Evolutionary conservation across 2,329 filamentous ascomycete species (phyloP).

Genomic region (Xenoacremonium recifei): DNA sequence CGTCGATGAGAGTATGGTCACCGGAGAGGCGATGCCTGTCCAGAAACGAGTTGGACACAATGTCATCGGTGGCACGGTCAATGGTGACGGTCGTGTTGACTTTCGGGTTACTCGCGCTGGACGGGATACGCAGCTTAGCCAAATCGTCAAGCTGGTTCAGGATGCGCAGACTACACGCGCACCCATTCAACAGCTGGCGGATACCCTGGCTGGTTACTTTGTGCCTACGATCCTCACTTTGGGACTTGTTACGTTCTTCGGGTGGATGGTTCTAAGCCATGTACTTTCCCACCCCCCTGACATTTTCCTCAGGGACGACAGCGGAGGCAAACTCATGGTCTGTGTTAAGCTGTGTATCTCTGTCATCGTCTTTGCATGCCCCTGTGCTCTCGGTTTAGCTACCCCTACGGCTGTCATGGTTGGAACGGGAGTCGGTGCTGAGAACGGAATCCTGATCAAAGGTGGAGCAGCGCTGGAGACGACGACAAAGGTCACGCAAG

Average conservation of each 20-base stretch:
- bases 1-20: slow-evolving; percentile 97
- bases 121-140: slow-evolving; percentile 92
- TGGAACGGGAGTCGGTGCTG: slow-evolving; percentile 92
- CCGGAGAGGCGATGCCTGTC: slow-evolving; percentile 93
- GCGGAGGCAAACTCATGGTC: slow-evolving; percentile 92
- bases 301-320: slow-evolving; percentile 77
- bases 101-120: slow-evolving; percentile 91
- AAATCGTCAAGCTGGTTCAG: slow-evolving; percentile 98
- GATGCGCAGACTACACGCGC: slow-evolving; percentile 93
- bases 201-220: slow-evolving; percentile 89
- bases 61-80: slow-evolving; percentile 92
- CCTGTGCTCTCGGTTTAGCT: slow-evolving; percentile 91
- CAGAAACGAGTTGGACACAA: slow-evolving; percentile 78
- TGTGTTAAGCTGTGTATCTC: slow-evolving; percentile 97
- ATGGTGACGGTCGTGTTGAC: slow-evolving; percentile 86
- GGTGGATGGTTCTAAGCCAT: slow-evolving; percentile 95
- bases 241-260: slow-evolving; percentile 79
- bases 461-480: slow-evolving; percentile 89
- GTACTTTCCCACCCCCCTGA: slow-evolving; percentile 78
- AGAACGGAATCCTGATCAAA: slow-evolving; percentile 97
- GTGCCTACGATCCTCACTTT: slow-evolving; percentile 85
- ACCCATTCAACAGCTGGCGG: slow-evolving; percentile 90
- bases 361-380: slow-evolving; percentile 96
- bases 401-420: slow-evolving; percentile 99
- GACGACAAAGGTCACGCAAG: slow-evolving; percentile 83